phyloP scores from a whole-genome alignment of 345 rosid genomes.

The Arabidopsis arenosa region DNA sequence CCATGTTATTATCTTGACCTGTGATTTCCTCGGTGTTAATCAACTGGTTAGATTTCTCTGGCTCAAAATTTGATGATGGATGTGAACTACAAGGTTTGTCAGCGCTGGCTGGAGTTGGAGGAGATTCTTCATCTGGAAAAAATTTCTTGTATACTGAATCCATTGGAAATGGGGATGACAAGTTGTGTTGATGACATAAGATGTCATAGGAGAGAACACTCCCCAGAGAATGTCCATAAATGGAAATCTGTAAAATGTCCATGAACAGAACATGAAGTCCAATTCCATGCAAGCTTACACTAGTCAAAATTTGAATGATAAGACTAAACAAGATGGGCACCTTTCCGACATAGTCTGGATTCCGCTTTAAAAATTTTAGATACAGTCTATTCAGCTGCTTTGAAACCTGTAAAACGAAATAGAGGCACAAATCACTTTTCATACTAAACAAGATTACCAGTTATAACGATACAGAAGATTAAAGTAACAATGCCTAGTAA shows the following conservation, averaged over 20 bases:
- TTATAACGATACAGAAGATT: background rate
- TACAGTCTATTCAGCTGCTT: slow-evolving; percentile 82
- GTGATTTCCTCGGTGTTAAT: slow-evolving; percentile 39
- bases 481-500: background rate
- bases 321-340: slow-evolving; percentile 50
- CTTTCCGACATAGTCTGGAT: slow-evolving; percentile 97
- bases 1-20: slow-evolving; percentile 44
- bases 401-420: slow-evolving; percentile 66
- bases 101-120: slow-evolving; percentile 31
- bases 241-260: slow-evolving; percentile 66
- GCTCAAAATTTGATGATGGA: slow-evolving; percentile 46
- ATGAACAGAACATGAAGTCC: slow-evolving; percentile 26
- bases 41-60: slow-evolving; percentile 37
- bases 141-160: slow-evolving; percentile 65
- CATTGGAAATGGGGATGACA: slow-evolving; percentile 87
- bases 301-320: slow-evolving; percentile 36
- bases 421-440: background rate
- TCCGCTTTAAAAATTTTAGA: slow-evolving; percentile 78
- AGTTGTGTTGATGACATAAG: slow-evolving; percentile 91
- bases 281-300: slow-evolving; percentile 9
- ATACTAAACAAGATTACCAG: slow-evolving; percentile 6
- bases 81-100: slow-evolving; percentile 43
- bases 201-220: slow-evolving; percentile 97
- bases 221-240: slow-evolving; percentile 98
- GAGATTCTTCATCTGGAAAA: slow-evolving; percentile 49